Conservation (phyloP, 306 rosid genomes). For the Argentina anserina region DNA sequence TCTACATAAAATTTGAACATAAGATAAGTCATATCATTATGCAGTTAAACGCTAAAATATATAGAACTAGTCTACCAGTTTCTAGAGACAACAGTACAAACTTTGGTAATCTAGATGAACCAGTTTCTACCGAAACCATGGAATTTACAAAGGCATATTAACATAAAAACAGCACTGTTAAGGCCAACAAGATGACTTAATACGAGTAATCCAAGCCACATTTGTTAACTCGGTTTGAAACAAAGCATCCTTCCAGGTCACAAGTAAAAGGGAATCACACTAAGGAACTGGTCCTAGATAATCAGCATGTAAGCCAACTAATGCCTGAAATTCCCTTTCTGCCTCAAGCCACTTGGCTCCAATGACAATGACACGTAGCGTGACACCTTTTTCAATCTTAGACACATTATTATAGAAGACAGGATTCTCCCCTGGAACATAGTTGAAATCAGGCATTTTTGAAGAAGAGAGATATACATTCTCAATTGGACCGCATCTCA, state of each 20-base stretch:
- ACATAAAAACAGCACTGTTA: too few species aligned
- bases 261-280: not conserved
- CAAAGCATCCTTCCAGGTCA: not conserved
- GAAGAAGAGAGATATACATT: conserved; percentile 50
- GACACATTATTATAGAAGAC: conserved; percentile 59
- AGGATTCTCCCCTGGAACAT: conserved; percentile 65
- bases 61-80: too few species aligned
- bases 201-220: too few species aligned
- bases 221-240: too few species aligned
- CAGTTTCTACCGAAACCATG: too few species aligned
- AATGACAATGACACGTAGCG: conserved; percentile 60
- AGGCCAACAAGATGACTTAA: too few species aligned
- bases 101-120: too few species aligned
- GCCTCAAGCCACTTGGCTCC: conserved; percentile 94
- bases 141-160: too few species aligned
- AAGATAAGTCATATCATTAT: too few species aligned
- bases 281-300: conserved; percentile 68
- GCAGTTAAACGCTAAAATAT: too few species aligned
- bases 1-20: too few species aligned
- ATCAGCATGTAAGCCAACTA: conserved; percentile 83
- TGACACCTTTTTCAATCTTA: conserved; percentile 57
- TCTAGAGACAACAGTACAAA: too few species aligned
- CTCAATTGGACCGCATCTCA: conserved; percentile 80
- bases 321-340: conserved; percentile 79
- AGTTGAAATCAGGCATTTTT: conserved; percentile 74